Conservation (phyloP, 2,329 filamentous ascomycete genomes). For the Xylariaceae sp. region DNA sequence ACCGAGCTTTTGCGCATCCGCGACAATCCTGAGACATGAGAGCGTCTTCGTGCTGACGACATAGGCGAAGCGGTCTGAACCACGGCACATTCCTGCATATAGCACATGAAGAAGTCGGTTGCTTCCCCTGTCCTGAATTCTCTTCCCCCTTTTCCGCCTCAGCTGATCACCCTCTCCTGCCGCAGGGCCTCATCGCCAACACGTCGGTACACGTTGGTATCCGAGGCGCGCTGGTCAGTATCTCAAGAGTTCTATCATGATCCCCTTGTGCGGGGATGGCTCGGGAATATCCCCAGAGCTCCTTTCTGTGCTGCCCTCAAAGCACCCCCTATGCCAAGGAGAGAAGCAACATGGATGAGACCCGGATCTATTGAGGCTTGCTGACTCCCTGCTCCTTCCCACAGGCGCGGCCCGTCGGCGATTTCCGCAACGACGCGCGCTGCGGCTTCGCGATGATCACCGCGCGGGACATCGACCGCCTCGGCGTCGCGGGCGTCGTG, state of each 20-base stretch:
- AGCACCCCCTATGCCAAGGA: too few relatives aligned
- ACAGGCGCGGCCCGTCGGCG: conserved; percentile 38
- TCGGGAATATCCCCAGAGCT: too few relatives aligned
- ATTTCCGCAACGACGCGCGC: conserved; percentile 47
- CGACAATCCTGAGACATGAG: conserved; percentile 1
- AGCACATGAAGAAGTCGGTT: conserved; percentile 46
- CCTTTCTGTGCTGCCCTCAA: too few relatives aligned
- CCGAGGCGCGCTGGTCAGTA: conserved; percentile 44
- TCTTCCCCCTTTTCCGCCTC: not conserved
- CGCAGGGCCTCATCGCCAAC: conserved; percentile 44
- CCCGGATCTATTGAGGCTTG: too few relatives aligned
- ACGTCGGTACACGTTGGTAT: conserved; percentile 56
- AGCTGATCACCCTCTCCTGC: too few relatives aligned
- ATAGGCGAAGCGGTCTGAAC: conserved; percentile 38
- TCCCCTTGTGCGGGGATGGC: too few relatives aligned
- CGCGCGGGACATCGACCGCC: conserved; percentile 61
- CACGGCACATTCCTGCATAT: conserved; percentile 57
- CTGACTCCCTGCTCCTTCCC: too few relatives aligned
- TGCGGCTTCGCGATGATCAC: conserved; percentile 53
- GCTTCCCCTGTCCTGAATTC: not conserved
- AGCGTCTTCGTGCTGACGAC: too few relatives aligned
- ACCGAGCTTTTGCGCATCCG: not conserved
- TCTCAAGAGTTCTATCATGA: too few relatives aligned
- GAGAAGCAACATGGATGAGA: too few relatives aligned
- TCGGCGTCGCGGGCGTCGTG: conserved; percentile 59